A percentile compares a stretch with the other conserved stretches of the same genome.
Evolutionary conservation across 768 basidiomycete genomes (phyloP).

Genomic region (Suillus cothurnatus): DNA sequence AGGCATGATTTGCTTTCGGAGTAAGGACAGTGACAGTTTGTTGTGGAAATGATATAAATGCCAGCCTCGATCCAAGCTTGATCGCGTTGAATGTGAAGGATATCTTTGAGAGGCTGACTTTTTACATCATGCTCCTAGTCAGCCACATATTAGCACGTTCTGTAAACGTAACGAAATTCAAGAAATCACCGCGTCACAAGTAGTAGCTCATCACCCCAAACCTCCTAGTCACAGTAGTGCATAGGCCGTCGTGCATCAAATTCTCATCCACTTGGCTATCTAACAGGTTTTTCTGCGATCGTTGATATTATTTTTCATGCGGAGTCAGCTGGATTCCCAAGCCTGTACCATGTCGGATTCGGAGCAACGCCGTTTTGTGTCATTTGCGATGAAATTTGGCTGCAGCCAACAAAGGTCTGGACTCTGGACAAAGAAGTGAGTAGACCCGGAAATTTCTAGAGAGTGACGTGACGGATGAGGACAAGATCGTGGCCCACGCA

Average conservation of each 20-base stretch:
- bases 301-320: not conserved
- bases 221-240: not conserved
- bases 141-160: constrained; percentile 3
- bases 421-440: not conserved
- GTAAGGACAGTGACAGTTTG: constrained; percentile 11
- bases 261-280: not conserved
- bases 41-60: not conserved
- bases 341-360: not conserved
- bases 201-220: not conserved
- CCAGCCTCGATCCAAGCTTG: not conserved
- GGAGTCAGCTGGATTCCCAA: not conserved
- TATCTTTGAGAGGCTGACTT: constrained; percentile 8
- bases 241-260: not conserved
- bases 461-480: constrained; percentile 9
- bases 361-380: not conserved
- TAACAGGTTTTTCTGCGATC: not conserved
- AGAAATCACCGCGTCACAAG: not conserved
- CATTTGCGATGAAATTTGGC: not conserved
- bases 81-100: not conserved
- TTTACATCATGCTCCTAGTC: constrained; percentile 4
- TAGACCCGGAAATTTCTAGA: constrained; percentile 1
- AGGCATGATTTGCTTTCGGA: constrained; percentile 2
- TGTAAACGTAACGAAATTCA: not conserved
- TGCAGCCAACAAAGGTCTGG: not conserved
- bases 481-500: constrained; percentile 8